These are phyloP conservation scores for Jatropha podagrica DNA, from an alignment of 441 rosid species.

Conservation along the genomic window DNA sequence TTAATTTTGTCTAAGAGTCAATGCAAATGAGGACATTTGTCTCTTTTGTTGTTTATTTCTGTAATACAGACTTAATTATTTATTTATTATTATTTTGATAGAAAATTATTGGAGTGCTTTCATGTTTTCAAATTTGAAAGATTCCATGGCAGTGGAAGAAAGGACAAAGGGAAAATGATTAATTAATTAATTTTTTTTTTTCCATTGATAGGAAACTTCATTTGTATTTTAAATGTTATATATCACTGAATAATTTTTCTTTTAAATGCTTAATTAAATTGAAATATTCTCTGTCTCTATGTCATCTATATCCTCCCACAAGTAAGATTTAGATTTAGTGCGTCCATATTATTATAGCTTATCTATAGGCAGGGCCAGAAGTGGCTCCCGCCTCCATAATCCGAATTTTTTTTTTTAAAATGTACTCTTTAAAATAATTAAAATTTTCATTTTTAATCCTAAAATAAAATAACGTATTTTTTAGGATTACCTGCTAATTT, in stretches of 20 bases:
- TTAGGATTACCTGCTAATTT: too few species aligned
- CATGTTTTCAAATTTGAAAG: slow-evolving; percentile 17
- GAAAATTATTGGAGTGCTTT: slow-evolving; percentile 4
- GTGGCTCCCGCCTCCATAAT: too few species aligned
- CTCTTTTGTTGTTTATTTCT: slow-evolving; percentile 9
- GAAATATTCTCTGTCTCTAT: too few species aligned
- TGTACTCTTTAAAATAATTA: neutral
- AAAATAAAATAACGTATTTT: too few species aligned
- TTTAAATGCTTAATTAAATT: too few species aligned
- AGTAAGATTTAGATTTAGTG: slow-evolving; percentile 9
- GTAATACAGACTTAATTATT: slow-evolving; percentile 11
- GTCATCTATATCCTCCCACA: neutral
- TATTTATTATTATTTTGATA: slow-evolving; percentile 11
- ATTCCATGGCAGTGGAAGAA: slow-evolving; percentile 28
- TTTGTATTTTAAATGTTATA: too few species aligned
- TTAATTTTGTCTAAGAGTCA: slow-evolving; percentile 28
- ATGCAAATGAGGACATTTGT: slow-evolving; percentile 35
- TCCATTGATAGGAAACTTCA: too few species aligned
- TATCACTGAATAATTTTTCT: too few species aligned
- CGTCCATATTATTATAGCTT: neutral
- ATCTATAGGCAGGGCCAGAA: neutral
- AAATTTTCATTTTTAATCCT: neutral
- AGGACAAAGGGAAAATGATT: slow-evolving; percentile 8
- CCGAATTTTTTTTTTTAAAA: neutral
- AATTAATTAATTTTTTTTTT: too few species aligned